A percentile compares a stretch with the other conserved stretches of the same genome.
phyloP scores from a whole-genome alignment of 78 protist species.

The Dictyostelium brefeldianum region DNA sequence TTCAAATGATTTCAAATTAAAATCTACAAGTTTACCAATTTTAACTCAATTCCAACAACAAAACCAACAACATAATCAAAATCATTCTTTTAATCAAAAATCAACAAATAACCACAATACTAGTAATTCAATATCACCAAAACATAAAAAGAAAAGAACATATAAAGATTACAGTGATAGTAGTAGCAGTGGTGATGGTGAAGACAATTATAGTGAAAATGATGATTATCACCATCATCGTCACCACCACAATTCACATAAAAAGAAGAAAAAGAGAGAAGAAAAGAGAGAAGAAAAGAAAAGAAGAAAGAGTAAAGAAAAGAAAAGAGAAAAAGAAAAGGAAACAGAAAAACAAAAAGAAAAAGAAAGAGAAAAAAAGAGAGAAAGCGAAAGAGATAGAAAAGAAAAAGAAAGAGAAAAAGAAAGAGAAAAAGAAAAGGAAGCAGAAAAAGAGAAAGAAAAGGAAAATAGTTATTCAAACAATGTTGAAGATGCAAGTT shows the following conservation, averaged over 20 bases:
- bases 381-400: not conserved
- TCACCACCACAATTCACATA: not conserved
- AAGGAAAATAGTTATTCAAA: not conserved
- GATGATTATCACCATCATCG: not conserved
- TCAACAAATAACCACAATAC: not conserved
- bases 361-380: not conserved
- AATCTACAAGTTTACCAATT: constrained; percentile 16
- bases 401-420: not conserved
- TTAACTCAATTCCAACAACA: not conserved
- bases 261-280: not conserved
- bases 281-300: not conserved
- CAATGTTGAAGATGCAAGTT: not conserved
- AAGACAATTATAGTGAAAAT: not conserved
- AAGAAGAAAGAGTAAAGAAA: not conserved
- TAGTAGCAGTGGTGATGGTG: not conserved
- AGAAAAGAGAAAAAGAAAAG: not conserved
- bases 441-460: not conserved
- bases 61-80: not conserved
- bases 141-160: not conserved
- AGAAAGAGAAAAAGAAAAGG: not conserved
- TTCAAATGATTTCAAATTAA: not conserved
- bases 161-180: not conserved
- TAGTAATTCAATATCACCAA: not conserved
- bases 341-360: not conserved
- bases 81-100: not conserved